These are phyloP conservation scores for Dalbergia cultrata DNA, from an alignment of 306 rosid genomes.

Conservation along the genomic window DNA sequence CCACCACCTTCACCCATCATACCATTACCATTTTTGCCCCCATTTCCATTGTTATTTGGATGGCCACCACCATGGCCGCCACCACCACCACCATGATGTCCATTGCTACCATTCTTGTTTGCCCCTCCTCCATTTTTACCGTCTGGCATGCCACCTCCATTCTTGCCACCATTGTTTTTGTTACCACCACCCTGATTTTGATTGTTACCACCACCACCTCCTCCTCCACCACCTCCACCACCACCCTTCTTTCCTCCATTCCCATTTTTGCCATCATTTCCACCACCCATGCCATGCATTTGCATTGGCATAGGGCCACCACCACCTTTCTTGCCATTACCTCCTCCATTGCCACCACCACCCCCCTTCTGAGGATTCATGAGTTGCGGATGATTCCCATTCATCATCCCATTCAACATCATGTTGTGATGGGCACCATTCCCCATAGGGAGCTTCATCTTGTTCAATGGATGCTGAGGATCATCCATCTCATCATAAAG, in stretches of 20 bases:
- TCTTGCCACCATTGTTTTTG: slow-evolving; percentile 53
- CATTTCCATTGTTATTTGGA: slow-evolving; percentile 43
- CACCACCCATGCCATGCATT: slow-evolving; percentile 30
- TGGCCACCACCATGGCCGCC: slow-evolving; percentile 40
- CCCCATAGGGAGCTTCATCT: slow-evolving; percentile 58
- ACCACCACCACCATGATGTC: slow-evolving; percentile 41
- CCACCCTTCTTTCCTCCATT: slow-evolving; percentile 60
- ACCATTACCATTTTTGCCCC: slow-evolving; percentile 45
- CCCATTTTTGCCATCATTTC: slow-evolving; percentile 48
- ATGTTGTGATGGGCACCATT: slow-evolving; percentile 51
- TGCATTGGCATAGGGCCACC: slow-evolving; percentile 39
- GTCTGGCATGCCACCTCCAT: slow-evolving; percentile 43
- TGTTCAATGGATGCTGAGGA: slow-evolving; percentile 44
- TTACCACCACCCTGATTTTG: slow-evolving; percentile 44
- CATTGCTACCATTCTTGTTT: slow-evolving; percentile 29
- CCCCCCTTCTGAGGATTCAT: slow-evolving; percentile 62
- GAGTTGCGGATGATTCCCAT: slow-evolving; percentile 55
- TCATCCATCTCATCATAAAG: slow-evolving; percentile 62
- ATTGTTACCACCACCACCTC: slow-evolving; percentile 34
- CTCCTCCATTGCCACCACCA: slow-evolving; percentile 17
- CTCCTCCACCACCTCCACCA: slow-evolving; percentile 47
- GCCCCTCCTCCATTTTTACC: slow-evolving; percentile 33
- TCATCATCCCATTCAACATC: slow-evolving; percentile 50
- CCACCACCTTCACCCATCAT: slow-evolving; percentile 43
- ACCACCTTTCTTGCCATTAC: slow-evolving; percentile 43